phyloP scores from a whole-genome alignment of 495 filamentous ascomycete species.

The Aeminium ludgeri region DNA sequence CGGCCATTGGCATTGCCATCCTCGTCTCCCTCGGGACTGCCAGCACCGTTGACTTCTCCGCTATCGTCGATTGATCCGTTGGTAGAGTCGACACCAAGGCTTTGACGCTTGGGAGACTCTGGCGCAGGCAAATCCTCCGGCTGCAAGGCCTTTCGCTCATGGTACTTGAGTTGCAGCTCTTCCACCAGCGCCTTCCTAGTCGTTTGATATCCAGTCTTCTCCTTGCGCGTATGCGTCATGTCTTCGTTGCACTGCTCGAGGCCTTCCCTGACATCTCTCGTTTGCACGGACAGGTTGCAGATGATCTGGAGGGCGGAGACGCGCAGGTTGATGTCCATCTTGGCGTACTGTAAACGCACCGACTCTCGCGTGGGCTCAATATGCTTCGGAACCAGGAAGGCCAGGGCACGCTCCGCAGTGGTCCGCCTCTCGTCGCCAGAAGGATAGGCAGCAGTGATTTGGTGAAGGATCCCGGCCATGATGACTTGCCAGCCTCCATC shows the following conservation, averaged over 20 bases:
- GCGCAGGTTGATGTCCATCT: slow-evolving; percentile 66
- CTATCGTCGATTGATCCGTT: slow-evolving; percentile 34
- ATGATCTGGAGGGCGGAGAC: slow-evolving; percentile 70
- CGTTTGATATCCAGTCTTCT: slow-evolving; percentile 84
- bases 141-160: slow-evolving; percentile 71
- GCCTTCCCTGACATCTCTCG: slow-evolving; percentile 66
- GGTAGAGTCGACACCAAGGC: slow-evolving; percentile 47
- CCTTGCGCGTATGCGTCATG: slow-evolving; percentile 86
- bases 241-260: slow-evolving; percentile 79
- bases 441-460: slow-evolving; percentile 29
- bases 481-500: slow-evolving; percentile 86
- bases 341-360: slow-evolving; percentile 49
- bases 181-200: slow-evolving; percentile 63
- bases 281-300: slow-evolving; percentile 71
- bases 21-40: slow-evolving; percentile 39
- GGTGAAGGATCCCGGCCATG: slow-evolving; percentile 70
- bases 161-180: slow-evolving; percentile 66
- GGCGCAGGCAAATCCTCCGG: slow-evolving; percentile 48
- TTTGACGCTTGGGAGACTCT: slow-evolving; percentile 40
- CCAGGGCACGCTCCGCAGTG: slow-evolving; percentile 47
- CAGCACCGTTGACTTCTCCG: slow-evolving; percentile 14
- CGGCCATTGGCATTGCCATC: slow-evolving; percentile 43
- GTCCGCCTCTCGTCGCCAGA: too few relatives aligned
- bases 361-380: slow-evolving; percentile 56
- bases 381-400: slow-evolving; percentile 61